These are phyloP conservation scores for Gossypium bickii DNA, from an alignment of 345 rosid genomes.

Conservation along the genomic window DNA sequence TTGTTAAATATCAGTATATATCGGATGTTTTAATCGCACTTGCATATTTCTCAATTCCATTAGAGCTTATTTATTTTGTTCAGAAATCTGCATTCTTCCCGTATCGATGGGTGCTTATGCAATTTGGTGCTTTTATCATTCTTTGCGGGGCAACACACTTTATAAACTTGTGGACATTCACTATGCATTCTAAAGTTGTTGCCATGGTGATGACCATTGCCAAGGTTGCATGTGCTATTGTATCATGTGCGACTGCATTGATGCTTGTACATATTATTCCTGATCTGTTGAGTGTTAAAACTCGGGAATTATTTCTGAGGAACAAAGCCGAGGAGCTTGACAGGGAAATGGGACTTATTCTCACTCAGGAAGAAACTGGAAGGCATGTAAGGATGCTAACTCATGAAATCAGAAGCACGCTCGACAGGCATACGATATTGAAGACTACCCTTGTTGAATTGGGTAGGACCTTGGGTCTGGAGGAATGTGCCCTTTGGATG, in stretches of 20 bases:
- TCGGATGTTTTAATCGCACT: slow-evolving; percentile 82
- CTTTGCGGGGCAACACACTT: slow-evolving; percentile 96
- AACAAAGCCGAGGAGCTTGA: slow-evolving; percentile 82
- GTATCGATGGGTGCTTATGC: slow-evolving; percentile 94
- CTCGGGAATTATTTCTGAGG: slow-evolving; percentile 76
- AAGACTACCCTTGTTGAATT: slow-evolving; percentile 86
- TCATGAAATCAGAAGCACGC: slow-evolving; percentile 91
- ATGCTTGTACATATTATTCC: slow-evolving; percentile 92
- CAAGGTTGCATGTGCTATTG: slow-evolving; percentile 77
- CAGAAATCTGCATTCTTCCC: slow-evolving; percentile 89
- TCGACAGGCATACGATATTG: slow-evolving; percentile 76
- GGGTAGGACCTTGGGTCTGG: slow-evolving; percentile 73
- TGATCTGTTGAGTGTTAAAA: slow-evolving; percentile 76
- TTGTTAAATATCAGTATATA: slow-evolving; percentile 86
- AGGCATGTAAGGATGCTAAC: slow-evolving; percentile 95
- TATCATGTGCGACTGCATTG: slow-evolving; percentile 87
- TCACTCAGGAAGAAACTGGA: slow-evolving; percentile 89
- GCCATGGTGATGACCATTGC: slow-evolving; percentile 82
- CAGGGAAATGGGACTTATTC: slow-evolving; percentile 85
- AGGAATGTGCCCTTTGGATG: slow-evolving; percentile 98
- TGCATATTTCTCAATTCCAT: slow-evolving; percentile 94
- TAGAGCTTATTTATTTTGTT: slow-evolving; percentile 85
- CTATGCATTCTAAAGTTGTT: slow-evolving; percentile 73
- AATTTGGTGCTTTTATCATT: slow-evolving; percentile 88
- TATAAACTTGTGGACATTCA: slow-evolving; percentile 85